Conservation (phyloP, 257 asterid genomes). For the Cynanchum wilfordii region DNA sequence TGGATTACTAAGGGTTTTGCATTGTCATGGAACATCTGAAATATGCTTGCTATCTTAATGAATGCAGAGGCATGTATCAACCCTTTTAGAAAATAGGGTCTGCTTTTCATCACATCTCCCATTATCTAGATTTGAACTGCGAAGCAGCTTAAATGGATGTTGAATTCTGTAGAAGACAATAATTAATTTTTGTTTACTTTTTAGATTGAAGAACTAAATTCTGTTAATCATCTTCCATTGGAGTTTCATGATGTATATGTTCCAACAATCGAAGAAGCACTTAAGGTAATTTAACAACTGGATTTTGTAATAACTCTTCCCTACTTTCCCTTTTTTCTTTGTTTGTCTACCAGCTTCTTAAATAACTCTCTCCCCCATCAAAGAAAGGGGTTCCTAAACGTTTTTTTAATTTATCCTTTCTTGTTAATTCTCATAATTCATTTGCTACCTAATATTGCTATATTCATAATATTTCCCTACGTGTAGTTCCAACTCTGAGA, state of each 20-base stretch:
- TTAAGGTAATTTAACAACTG: constrained; percentile 41
- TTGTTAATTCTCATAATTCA: neutral
- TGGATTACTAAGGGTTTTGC: neutral
- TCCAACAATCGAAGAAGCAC: constrained; percentile 79
- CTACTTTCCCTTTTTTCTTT: neutral
- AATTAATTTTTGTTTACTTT: constrained; percentile 11
- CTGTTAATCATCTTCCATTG: constrained; percentile 37
- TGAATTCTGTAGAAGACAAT: constrained; percentile 14
- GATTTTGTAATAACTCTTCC: neutral
- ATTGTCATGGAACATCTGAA: neutral
- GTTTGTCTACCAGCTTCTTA: neutral
- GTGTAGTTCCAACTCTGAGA: neutral
- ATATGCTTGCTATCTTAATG: constrained; percentile 9
- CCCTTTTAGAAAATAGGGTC: neutral
- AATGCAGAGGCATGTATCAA: neutral
- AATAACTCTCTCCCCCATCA: neutral
- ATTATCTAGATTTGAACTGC: constrained; percentile 8
- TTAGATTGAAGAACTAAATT: constrained; percentile 65
- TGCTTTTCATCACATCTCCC: neutral
- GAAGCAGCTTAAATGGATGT: neutral
- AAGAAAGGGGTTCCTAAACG: neutral
- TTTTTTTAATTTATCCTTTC: neutral
- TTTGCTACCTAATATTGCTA: neutral
- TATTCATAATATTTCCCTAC: neutral
- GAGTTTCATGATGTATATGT: constrained; percentile 51